phyloP scores from a whole-genome alignment of 345 rosid genomes.

The Camelina sativa region DNA sequence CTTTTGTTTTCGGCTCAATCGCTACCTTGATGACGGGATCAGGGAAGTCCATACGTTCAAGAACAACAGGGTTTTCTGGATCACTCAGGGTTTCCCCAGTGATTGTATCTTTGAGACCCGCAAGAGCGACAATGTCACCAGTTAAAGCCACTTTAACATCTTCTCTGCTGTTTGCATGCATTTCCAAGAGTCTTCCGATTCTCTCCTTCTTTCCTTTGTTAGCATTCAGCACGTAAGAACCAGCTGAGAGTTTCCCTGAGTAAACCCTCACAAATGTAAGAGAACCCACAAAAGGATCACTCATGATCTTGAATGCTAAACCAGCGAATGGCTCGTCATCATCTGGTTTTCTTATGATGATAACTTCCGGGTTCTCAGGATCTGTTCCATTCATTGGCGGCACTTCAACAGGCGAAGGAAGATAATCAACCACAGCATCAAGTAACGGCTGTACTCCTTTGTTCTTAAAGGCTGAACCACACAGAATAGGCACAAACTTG shows the following conservation, averaged over 20 bases:
- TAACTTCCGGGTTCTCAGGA: conserved; percentile 81
- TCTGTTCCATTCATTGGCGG: conserved; percentile 92
- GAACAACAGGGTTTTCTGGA: conserved; percentile 74
- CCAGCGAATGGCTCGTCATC: conserved; percentile 91
- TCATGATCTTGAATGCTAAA: conserved; percentile 97
- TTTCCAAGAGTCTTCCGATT: conserved; percentile 92
- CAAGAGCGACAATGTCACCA: conserved; percentile 92
- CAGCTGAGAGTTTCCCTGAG: conserved; percentile 82
- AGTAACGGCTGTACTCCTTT: conserved; percentile 97
- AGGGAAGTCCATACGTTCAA: conserved; percentile 98
- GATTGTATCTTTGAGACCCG: conserved; percentile 88
- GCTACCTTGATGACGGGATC: conserved; percentile 99
- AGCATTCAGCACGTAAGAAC: conserved; percentile 87
- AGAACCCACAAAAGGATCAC: conserved; percentile 91
- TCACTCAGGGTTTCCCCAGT: conserved; percentile 91
- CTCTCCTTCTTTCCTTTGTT: conserved; percentile 98
- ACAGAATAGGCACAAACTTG: conserved; percentile 82
- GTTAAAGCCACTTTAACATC: conserved; percentile 85
- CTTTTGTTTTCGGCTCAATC: conserved; percentile 97
- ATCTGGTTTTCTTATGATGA: conserved; percentile 60
- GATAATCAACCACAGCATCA: conserved; percentile 89
- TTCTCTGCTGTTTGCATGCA: conserved; percentile 98
- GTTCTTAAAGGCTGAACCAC: conserved; percentile 95
- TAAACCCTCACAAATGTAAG: conserved; percentile 94
- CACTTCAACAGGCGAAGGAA: conserved; percentile 88